Base-by-base conservation (phyloP, 2,329 filamentous ascomycete genomes). In the Pseudogymnoascus sp. region DNA sequence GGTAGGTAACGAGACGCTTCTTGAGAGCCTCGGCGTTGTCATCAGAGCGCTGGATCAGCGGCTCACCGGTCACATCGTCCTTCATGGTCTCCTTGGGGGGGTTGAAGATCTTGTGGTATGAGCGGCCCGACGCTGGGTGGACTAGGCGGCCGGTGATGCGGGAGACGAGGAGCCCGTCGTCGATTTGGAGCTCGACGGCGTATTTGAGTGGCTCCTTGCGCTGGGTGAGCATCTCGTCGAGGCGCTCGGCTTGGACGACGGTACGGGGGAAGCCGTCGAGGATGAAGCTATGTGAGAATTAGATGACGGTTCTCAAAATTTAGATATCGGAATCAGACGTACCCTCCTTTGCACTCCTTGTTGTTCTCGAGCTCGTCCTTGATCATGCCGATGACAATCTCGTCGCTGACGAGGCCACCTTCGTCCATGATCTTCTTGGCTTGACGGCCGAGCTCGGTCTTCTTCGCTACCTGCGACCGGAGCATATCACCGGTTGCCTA, bases 381-480 rank as follows among this genome's bases (percentile, higher is more conserved):
- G 82, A 99, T 99, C 95, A 99, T 99, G 79, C 93, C 92, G 78
- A 99, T 90, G 85, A 99, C 93, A 75, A 99, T 99, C 76, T 97
- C 93, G 78, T 99, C 95, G 78, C 92, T 96, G 76, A 99, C 95
- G 65, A 99, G 87, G 70, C 93, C 93, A 72, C 95, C 95, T 76
- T 93, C 89, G 75, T 99, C 95, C 95, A 99, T 99, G 78, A 99
- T 99, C 87, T 97, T 97, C 88, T 99, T 99, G 69, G 95, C 95
- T 82, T 97, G 92, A 75, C 90, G 86, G 71, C 95, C 95, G 69
- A 99, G 87, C 65, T 90, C 79, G 64, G 95, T 99, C 87, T 97
- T 97, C 81, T 96, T 96, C 69, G 93, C 90, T 75, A 99, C 95
- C 79, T 99, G 95, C 70, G 93, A 96, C 74, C 95, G 92, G 74